phyloP scores from a whole-genome alignment of 768 basidiomycete genomes.

The Pleurotus citrinopileatus region DNA sequence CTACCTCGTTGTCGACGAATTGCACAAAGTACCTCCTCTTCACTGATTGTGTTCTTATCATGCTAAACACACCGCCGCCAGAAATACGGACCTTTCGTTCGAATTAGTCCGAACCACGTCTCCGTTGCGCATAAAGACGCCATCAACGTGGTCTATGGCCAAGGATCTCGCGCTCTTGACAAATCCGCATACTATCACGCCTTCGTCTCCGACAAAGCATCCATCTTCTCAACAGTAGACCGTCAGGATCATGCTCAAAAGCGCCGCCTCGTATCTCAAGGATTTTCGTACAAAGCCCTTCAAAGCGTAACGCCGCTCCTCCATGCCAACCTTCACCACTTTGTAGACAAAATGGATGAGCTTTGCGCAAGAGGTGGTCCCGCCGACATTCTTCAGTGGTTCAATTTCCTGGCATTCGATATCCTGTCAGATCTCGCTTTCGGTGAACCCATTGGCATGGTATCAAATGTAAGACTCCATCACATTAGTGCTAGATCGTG shows the following conservation, averaged over 20 bases:
- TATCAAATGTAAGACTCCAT: conserved; percentile 15
- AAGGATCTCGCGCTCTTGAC: conserved; percentile 25
- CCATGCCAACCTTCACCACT: conserved; percentile 13
- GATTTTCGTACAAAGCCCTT: conserved; percentile 24
- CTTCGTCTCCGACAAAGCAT: conserved; percentile 25
- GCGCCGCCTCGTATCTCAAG: conserved; percentile 26
- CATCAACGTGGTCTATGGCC: conserved; percentile 25
- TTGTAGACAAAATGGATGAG: conserved; percentile 21
- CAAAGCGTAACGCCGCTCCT: conserved; percentile 19
- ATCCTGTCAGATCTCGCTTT: conserved; percentile 31
- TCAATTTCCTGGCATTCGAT: conserved; percentile 33
- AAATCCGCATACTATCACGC: conserved; percentile 31
- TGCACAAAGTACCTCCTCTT: conserved; percentile 21
- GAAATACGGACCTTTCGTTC: conserved; percentile 28
- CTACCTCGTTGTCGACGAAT: conserved; percentile 25
- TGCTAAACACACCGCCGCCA: conserved; percentile 3
- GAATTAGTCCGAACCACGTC: conserved; percentile 30
- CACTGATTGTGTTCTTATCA: neutral
- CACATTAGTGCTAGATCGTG: neutral
- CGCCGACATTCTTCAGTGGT: conserved; percentile 24
- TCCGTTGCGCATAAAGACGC: conserved; percentile 27
- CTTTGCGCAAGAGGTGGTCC: conserved; percentile 16
- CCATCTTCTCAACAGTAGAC: conserved; percentile 28
- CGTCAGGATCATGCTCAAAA: conserved; percentile 28
- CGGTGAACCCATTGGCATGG: conserved; percentile 30